phyloP scores from a whole-genome alignment of 2,329 filamentous ascomycete species.

The Davidsoniella eucalypti region DNA sequence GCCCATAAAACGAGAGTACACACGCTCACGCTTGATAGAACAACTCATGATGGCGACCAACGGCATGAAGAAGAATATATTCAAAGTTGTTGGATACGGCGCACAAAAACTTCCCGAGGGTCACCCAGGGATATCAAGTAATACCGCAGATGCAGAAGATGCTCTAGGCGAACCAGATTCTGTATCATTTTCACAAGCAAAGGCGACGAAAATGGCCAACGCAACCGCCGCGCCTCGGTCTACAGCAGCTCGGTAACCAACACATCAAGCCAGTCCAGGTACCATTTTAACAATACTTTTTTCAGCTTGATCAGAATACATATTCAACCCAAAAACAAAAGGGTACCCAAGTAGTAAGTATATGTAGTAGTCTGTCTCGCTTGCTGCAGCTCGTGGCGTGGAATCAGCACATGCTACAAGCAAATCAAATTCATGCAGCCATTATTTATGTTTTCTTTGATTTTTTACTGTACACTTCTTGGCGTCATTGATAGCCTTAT shows the following conservation, averaged over 20 bases:
- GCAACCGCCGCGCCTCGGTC: too few species aligned
- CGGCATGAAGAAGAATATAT: slow-evolving; percentile 48
- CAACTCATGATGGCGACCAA: slow-evolving; percentile 51
- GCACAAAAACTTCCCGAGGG: slow-evolving; percentile 36
- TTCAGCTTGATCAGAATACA: neutral
- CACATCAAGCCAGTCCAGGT: neutral
- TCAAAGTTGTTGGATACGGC: slow-evolving; percentile 40
- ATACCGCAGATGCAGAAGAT: slow-evolving; percentile 30
- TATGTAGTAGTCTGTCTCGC: too few species aligned
- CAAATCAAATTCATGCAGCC: too few species aligned
- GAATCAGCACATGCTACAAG: too few species aligned
- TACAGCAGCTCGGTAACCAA: too few species aligned
- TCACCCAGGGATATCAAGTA: slow-evolving; percentile 24
- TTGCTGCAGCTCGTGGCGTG: too few species aligned
- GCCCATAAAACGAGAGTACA: slow-evolving; percentile 47
- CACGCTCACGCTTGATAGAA: slow-evolving; percentile 45
- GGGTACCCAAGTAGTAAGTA: too few species aligned
- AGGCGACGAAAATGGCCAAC: neutral
- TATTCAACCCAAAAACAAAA: neutral
- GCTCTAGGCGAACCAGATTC: slow-evolving; percentile 40
- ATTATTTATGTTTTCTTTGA: too few species aligned
- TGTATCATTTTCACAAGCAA: slow-evolving; percentile 11
- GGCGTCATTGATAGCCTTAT: too few species aligned
- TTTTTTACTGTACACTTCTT: too few species aligned
- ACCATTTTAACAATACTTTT: neutral